Conservation (phyloP, 495 filamentous ascomycete genomes). For the Pseudomonodictys pantanalensis region DNA sequence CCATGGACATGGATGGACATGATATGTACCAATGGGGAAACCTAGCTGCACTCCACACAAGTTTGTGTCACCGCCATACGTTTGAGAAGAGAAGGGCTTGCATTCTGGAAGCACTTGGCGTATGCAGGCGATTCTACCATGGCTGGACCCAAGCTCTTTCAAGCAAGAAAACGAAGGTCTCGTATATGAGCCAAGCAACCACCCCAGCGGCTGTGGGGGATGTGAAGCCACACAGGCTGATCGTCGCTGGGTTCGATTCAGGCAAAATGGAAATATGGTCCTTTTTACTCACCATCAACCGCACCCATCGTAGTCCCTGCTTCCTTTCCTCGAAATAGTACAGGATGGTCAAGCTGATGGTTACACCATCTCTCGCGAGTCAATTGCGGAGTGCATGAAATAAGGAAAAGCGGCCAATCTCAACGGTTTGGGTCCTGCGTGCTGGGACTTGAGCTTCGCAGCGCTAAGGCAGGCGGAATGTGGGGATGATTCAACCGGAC, state of each 20-base stretch:
- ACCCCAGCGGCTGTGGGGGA: constrained; percentile 28
- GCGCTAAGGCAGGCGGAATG: constrained; percentile 8
- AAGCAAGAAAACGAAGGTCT: neutral
- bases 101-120: constrained; percentile 18
- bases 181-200: constrained; percentile 8
- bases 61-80: neutral
- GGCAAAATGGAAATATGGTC: constrained; percentile 25
- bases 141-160: neutral
- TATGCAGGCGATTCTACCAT: neutral
- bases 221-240: constrained; percentile 27
- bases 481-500: constrained; percentile 32
- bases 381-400: neutral
- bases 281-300: neutral
- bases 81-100: neutral
- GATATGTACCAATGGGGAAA: neutral
- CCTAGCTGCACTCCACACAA: neutral
- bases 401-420: neutral
- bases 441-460: neutral
- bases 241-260: constrained; percentile 25
- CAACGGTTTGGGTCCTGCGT: constrained; percentile 5
- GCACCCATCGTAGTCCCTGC: neutral
- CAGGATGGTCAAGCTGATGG: neutral
- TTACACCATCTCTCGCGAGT: neutral
- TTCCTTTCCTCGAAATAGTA: constrained; percentile 1
- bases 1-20: neutral